These are phyloP conservation scores for Rhodotorula sp. DNA, from an alignment of 1,284 basidiomycete species.

Conservation along the genomic window DNA sequence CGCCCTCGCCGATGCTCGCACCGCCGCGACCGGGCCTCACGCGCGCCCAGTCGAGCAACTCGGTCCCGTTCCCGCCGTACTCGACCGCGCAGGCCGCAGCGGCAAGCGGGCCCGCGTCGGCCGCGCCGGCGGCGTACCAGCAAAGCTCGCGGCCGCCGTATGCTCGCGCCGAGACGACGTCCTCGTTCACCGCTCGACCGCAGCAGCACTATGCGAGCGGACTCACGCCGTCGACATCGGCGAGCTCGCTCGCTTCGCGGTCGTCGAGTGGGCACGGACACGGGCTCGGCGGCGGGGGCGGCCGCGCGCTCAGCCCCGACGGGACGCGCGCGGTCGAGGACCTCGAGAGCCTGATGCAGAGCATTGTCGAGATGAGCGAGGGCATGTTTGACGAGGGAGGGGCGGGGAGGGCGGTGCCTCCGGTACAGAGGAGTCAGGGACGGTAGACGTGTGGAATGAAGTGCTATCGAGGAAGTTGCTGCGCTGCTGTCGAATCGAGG, in stretches of 20 bases:
- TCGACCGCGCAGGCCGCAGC: not conserved
- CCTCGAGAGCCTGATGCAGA: slow-evolving; percentile 30
- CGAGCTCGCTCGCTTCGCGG: slow-evolving; percentile 13
- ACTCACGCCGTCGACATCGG: slow-evolving; percentile 1
- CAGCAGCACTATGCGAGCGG: not conserved
- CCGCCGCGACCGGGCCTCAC: not conserved
- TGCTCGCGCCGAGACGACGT: slow-evolving; percentile 5
- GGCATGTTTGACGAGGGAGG: not conserved
- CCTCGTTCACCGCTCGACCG: not conserved
- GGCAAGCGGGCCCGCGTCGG: not conserved
- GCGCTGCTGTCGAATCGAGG: too few species aligned
- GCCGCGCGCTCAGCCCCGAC: slow-evolving; percentile 12
- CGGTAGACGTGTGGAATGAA: not conserved
- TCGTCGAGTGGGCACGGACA: not conserved
- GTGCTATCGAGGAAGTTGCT: not conserved
- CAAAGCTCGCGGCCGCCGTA: not conserved
- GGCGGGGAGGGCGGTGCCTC: too few species aligned
- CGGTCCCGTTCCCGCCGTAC: not conserved
- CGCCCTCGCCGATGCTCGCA: not conserved
- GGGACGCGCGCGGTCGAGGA: slow-evolving; percentile 29
- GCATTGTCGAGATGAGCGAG: slow-evolving; percentile 24
- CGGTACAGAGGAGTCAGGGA: not conserved
- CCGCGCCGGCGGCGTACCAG: not conserved
- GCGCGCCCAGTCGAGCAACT: not conserved
- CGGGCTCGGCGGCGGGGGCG: not conserved